A percentile compares a stretch with the other conserved stretches of the same genome.
These are phyloP conservation scores for Penicillium psychrosexuale DNA, from an alignment of 2,329 filamentous ascomycete genomes.

Conservation along the genomic window DNA sequence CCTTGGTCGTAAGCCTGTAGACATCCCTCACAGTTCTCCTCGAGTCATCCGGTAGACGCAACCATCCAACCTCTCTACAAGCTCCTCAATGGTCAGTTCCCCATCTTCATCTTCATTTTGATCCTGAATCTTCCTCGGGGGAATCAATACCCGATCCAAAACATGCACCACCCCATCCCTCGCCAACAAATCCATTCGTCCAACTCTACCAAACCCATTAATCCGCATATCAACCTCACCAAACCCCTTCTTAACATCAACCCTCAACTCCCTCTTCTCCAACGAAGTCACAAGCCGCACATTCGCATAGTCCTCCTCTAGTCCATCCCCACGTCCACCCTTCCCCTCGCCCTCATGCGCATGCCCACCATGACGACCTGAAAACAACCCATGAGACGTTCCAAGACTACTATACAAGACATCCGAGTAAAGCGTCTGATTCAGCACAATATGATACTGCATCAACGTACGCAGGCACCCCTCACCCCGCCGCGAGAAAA, in stretches of 20 bases:
- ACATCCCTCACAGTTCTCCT: slow-evolving; percentile 5
- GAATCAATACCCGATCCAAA: slow-evolving; percentile 68
- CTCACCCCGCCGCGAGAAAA: slow-evolving; percentile 72
- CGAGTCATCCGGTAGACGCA: slow-evolving; percentile 11
- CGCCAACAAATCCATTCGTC: slow-evolving; percentile 66
- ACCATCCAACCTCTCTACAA: slow-evolving; percentile 17
- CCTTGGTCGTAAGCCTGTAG: slow-evolving; percentile 1
- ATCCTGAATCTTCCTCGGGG: slow-evolving; percentile 56
- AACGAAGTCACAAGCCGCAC: slow-evolving; percentile 57
- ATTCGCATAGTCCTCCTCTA: neutral
- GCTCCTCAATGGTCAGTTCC: slow-evolving; percentile 17
- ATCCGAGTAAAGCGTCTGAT: slow-evolving; percentile 79
- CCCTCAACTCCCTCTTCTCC: slow-evolving; percentile 58
- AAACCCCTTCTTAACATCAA: slow-evolving; percentile 69
- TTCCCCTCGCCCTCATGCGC: slow-evolving; percentile 37
- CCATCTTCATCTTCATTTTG: slow-evolving; percentile 3
- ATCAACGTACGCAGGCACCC: slow-evolving; percentile 75
- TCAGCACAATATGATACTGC: slow-evolving; percentile 72
- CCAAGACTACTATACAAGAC: slow-evolving; percentile 58
- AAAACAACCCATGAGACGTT: slow-evolving; percentile 21
- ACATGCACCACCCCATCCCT: slow-evolving; percentile 82
- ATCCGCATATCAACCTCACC: slow-evolving; percentile 69
- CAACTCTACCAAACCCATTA: slow-evolving; percentile 68
- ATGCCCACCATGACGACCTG: neutral
- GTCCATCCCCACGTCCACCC: slow-evolving; percentile 36